Evolutionary conservation across 306 rosid genomes (phyloP), one percentile per base, ranked within the genome.

Genomic region (Myrica gale): DNA sequence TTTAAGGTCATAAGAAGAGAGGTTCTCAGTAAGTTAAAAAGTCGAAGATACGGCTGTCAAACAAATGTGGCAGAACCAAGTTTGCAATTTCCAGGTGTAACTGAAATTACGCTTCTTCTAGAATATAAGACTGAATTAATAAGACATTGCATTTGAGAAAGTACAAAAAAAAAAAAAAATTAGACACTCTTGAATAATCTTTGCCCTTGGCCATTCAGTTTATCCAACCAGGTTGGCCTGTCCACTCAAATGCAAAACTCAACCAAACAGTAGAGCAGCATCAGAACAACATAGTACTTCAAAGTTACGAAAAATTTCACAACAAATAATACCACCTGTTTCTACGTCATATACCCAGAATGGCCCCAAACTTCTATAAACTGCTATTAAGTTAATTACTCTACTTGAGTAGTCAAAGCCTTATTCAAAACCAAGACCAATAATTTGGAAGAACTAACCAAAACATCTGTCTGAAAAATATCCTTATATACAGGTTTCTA

Each of bases 1-100:
- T 72, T 71, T 73, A 84, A 10, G 74, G 20, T 66, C n/a, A n/a
- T 66, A 23, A 15, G 26, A 65, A 65, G 48, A 41, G 12, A 3
- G 12, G 7, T 66, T 43, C 48, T 42, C 48, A 42, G 8, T 42
- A 60, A 26, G 17, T 60, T 60, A 23, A 60, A 26, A 32, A 32
- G 37, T 32, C 37, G 3, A 32, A 32, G 37, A 32, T 2, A 32
- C 2, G 37, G 37, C 37, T 32, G 37, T 32, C 37, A 32, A 32
- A 32, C 37, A 32, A 32, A 32, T 32, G 37, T 0, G 37, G 37
- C 37, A 32, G 37, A 32, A 32, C 37, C 37, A 32, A 32, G 37
- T 32, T 32, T 2, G 37, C 0, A 32, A 32, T 32, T 32, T 32
- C 37, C 37, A 32, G 37, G 37, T 32, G 37, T 32, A 32, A 32